Evolutionary conservation across 257 asterid genomes (phyloP).

Genomic region (Solanum chilense): DNA sequence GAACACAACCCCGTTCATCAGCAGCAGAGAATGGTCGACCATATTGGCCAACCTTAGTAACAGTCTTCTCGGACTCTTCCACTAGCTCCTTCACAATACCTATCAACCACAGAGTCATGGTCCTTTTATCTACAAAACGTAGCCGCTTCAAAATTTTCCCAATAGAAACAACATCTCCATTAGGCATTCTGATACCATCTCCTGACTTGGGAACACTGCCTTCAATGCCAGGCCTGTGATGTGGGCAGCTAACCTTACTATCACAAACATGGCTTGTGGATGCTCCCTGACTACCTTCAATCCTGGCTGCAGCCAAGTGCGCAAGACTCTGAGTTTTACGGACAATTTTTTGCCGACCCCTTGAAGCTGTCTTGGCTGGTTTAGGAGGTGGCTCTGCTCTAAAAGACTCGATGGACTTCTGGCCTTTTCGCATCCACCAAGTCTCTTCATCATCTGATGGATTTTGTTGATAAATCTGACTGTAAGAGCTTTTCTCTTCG

Average conservation of each 20-base stretch:
- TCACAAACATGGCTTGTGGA: conserved; percentile 95
- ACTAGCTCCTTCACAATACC: conserved; percentile 56
- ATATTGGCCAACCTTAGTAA: conserved; percentile 55
- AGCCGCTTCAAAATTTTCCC: conserved; percentile 66
- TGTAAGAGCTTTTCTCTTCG: conserved; percentile 49
- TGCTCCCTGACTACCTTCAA: conserved; percentile 98
- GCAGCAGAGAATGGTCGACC: conserved; percentile 45
- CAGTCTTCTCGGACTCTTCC: conserved; percentile 70
- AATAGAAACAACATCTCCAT: conserved; percentile 55
- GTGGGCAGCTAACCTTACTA: conserved; percentile 68
- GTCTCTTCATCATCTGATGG: conserved; percentile 62
- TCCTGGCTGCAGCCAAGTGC: conserved; percentile 88
- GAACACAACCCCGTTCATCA: conserved; percentile 52
- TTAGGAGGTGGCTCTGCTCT: conserved; percentile 84
- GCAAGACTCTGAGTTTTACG: conserved; percentile 96
- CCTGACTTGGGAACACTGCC: conserved; percentile 41
- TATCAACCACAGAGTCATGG: conserved; percentile 56
- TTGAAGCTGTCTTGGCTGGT: conserved; percentile 69
- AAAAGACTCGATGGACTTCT: conserved; percentile 49
- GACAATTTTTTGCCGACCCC: conserved; percentile 83
- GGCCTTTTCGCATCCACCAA: conserved; percentile 90
- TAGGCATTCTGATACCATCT: conserved; percentile 36
- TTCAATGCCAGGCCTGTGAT: conserved; percentile 53
- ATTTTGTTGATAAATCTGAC: conserved; percentile 27
- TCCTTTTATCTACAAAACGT: conserved; percentile 67